Conservation (phyloP, 495 filamentous ascomycete genomes). For the Aspergillus cavernicola region DNA sequence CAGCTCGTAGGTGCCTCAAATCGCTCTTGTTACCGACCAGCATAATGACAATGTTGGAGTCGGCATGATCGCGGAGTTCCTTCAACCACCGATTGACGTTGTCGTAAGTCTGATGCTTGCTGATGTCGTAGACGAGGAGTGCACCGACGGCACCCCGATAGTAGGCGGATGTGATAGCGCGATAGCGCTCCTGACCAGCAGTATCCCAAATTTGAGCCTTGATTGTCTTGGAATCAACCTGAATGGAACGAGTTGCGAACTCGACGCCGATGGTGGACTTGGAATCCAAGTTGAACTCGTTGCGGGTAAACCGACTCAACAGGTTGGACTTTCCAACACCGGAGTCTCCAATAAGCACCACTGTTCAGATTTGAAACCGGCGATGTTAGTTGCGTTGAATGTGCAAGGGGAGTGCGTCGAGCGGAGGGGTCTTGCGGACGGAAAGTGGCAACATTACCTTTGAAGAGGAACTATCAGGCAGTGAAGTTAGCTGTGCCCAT, state of each 20-base stretch:
- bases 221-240: slow-evolving; percentile 99
- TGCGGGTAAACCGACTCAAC: slow-evolving; percentile 97
- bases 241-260: slow-evolving; percentile 97
- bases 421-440: slow-evolving; percentile 10
- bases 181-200: slow-evolving; percentile 97
- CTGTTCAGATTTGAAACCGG: slow-evolving; percentile 43
- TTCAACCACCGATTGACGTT: slow-evolving; percentile 99
- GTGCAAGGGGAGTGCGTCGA: background rate
- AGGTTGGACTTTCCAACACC: slow-evolving; percentile 99
- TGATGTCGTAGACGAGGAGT: slow-evolving; percentile 98
- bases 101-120: slow-evolving; percentile 98
- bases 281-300: slow-evolving; percentile 99
- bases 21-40: slow-evolving; percentile 99
- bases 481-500: slow-evolving; percentile 15
- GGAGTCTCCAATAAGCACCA: slow-evolving; percentile 97
- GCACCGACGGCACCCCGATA: slow-evolving; percentile 97
- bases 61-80: slow-evolving; percentile 95
- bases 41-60: slow-evolving; percentile 99
- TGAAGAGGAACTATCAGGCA: slow-evolving; percentile 88
- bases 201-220: slow-evolving; percentile 99
- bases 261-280: slow-evolving; percentile 99
- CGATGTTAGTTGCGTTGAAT: slow-evolving; percentile 19
- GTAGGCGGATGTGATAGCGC: slow-evolving; percentile 98
- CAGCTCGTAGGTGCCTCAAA: slow-evolving; percentile 95
- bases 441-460: slow-evolving; percentile 62